A percentile compares a stretch with the other conserved stretches of the same genome.
These are phyloP conservation scores for Ophiostoma tasmaniense DNA, from an alignment of 2,329 filamentous ascomycete species.

Conservation along the genomic window DNA sequence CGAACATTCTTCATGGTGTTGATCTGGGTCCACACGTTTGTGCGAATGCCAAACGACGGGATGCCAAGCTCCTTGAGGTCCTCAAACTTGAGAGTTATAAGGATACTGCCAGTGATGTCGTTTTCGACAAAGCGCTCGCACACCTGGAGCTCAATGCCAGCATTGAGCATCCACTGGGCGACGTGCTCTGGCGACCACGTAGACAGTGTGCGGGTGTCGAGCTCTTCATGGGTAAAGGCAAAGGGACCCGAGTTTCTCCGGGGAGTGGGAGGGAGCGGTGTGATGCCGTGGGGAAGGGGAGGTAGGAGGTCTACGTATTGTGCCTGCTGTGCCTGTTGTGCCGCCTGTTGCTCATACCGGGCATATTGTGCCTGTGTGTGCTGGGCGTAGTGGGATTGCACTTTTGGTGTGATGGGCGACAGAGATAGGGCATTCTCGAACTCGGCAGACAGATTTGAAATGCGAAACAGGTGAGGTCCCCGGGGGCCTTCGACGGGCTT, in stretches of 20 bases:
- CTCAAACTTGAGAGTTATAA: conserved; percentile 86
- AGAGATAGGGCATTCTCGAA: conserved; percentile 53
- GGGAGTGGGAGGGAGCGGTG: conserved; percentile 27
- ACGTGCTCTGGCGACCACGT: conserved; percentile 69
- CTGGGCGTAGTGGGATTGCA: neutral
- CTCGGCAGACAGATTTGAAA: conserved; percentile 53
- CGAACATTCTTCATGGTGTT: conserved; percentile 52
- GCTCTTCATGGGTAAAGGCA: conserved; percentile 46
- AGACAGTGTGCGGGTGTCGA: conserved; percentile 52
- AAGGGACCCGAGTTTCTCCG: conserved; percentile 33
- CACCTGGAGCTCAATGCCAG: conserved; percentile 66
- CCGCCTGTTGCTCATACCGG: neutral
- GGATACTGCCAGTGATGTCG: conserved; percentile 80
- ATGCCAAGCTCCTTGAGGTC: conserved; percentile 77
- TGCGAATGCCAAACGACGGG: conserved; percentile 70
- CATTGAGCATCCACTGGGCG: conserved; percentile 77
- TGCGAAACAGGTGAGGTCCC: conserved; percentile 79
- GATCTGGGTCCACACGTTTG: conserved; percentile 72
- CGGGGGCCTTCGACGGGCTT: conserved; percentile 70
- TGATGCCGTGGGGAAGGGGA: conserved; percentile 29
- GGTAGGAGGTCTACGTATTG: conserved; percentile 30
- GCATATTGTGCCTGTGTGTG: neutral
- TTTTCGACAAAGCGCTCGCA: conserved; percentile 83
- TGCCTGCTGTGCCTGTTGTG: neutral
- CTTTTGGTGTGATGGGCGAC: conserved; percentile 58